Evolutionary conservation across 1,284 basidiomycete species (phyloP), one percentile per base, ranked within the genome.

Genomic region (Cryptococcus maquisensis): DNA sequence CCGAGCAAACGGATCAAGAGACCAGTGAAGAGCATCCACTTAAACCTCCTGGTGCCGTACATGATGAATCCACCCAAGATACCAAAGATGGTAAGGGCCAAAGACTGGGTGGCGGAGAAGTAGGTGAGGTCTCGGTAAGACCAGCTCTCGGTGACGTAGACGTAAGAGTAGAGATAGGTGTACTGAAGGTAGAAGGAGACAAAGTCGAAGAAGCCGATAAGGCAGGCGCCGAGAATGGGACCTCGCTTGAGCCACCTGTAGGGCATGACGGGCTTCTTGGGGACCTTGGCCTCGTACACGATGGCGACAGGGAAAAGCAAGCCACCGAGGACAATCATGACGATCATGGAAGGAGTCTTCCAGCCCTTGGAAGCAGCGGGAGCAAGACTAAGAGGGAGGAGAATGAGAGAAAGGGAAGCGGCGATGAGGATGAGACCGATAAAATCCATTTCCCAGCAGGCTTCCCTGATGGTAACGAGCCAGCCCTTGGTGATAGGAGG

Each of bases 151-250:
- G 72, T 72, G 26, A 73, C 70, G 36, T 60, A 62, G 37, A 78
- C 65, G 56, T 67, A 72, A 7, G 67, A 68, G 63, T 74, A 69
- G 3, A 71, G 62, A 50, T 68, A 72, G 7, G 71, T 70, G 57
- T 65, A 67, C 49, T 69, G 68, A 16, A 74, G 67, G 55, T 70
- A 73, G 60, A 73, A 86, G 0, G 84, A 85, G 50, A 83, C 82
- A 64, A 86, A 87, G 70, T 87, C 86, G 55, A 85, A 82, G 66
- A 84, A 84, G 6, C 85, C 85, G 57, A 89, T 84, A 44, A 83
- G 68, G 23, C 82, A 78, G 0, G 85, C 82, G 24, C 82, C 77
- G 23, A 86, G 76, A 26, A 88, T 82, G 37, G 81, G 81, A 13
- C 78, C 74, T 66, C 86, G 86, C 37, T 67, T 65, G 47, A 84